These are phyloP conservation scores for Solanum paucissectum DNA, from an alignment of 257 asterid genomes.

Conservation along the genomic window DNA sequence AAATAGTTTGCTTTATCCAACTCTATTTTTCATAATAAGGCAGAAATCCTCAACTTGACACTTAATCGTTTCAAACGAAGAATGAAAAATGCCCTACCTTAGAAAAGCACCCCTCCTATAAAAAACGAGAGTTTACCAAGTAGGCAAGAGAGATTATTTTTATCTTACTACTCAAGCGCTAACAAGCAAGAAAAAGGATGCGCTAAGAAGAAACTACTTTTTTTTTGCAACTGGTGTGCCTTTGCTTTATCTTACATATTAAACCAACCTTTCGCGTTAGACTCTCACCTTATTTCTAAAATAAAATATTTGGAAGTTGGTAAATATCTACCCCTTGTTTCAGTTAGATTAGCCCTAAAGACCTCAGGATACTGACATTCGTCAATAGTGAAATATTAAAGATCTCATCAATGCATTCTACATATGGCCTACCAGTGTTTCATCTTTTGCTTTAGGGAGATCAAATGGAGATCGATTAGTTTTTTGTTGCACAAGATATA, in stretches of 20 bases:
- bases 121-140: no score
- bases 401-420: no score
- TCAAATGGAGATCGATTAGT: neutral
- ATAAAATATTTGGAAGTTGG: no score
- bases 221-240: no score
- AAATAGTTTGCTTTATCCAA: neutral
- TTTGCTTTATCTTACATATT: no score
- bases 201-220: neutral
- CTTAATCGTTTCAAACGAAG: neutral
- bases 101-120: neutral
- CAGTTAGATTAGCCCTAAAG: no score
- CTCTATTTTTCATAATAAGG: neutral
- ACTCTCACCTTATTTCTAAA: no score
- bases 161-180: neutral
- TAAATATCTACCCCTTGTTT: no score
- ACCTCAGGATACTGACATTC: no score
- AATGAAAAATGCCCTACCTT: neutral
- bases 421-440: no score
- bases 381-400: no score
- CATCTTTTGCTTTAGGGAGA: neutral
- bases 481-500: neutral
- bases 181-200: neutral
- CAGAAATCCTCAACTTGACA: neutral
- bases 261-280: no score
- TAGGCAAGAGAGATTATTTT: neutral